Conservation (phyloP, 2,329 filamentous ascomycete species). For the Neonectria coccinea region DNA sequence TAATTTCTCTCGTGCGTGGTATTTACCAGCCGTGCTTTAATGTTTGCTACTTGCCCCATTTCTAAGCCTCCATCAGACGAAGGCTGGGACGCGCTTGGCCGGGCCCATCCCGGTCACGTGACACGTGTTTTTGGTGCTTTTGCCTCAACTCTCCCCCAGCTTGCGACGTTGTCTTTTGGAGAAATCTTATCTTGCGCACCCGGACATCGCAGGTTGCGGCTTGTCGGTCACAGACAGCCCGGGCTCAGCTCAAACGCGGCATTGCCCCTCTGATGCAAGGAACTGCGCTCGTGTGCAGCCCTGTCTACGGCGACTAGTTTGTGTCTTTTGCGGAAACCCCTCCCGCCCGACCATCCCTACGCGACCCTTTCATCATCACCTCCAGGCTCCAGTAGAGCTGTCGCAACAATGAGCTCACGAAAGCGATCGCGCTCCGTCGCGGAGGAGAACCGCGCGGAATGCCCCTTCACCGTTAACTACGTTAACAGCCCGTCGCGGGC, state of each 20-base stretch:
- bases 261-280: slow-evolving; percentile 29
- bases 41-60: background rate
- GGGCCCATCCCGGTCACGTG: slow-evolving; percentile 41
- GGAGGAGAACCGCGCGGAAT: slow-evolving; percentile 67
- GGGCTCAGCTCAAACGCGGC: slow-evolving; percentile 42
- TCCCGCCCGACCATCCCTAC: slow-evolving; percentile 43
- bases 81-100: slow-evolving; percentile 27
- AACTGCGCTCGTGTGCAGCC: slow-evolving; percentile 12
- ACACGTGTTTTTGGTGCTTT: slow-evolving; percentile 39
- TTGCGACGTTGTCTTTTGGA: slow-evolving; percentile 45
- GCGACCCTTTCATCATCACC: slow-evolving; percentile 37
- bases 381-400: slow-evolving; percentile 19
- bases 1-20: background rate
- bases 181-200: slow-evolving; percentile 44
- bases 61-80: slow-evolving; percentile 1
- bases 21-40: background rate
- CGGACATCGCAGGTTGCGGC: slow-evolving; percentile 48
- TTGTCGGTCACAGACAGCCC: slow-evolving; percentile 47
- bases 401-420: slow-evolving; percentile 52
- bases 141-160: slow-evolving; percentile 42
- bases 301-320: slow-evolving; percentile 32
- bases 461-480: slow-evolving; percentile 61
- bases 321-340: slow-evolving; percentile 41
- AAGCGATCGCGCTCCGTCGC: slow-evolving; percentile 64
- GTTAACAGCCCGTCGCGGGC: slow-evolving; percentile 46